These are phyloP conservation scores for Scutellaria barbata DNA, from an alignment of 257 asterid species.

Conservation along the genomic window DNA sequence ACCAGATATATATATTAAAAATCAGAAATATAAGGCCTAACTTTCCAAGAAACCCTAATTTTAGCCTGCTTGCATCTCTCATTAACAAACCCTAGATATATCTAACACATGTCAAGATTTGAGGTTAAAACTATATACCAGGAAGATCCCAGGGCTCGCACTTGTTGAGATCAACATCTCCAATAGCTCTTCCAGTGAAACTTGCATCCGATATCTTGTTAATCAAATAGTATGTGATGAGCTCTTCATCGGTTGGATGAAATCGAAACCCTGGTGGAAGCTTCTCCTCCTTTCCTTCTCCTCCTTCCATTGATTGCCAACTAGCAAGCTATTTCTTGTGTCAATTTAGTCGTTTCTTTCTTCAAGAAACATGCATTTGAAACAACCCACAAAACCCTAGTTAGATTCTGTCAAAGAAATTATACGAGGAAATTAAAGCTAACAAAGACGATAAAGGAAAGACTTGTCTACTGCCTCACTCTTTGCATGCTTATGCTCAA, in stretches of 20 bases:
- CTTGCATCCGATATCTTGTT: constrained; percentile 78
- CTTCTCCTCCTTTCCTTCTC: constrained; percentile 54
- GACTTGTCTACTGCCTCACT: neutral
- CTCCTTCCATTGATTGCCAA: constrained; percentile 54
- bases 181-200: constrained; percentile 78
- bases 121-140: constrained; percentile 39
- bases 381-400: constrained; percentile 42
- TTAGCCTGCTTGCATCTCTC: constrained; percentile 1
- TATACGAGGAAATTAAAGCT: neutral
- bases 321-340: constrained; percentile 3
- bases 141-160: constrained; percentile 99
- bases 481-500: constrained; percentile 22
- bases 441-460: constrained; percentile 1
- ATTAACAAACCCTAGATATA: constrained; percentile 36
- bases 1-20: neutral
- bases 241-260: constrained; percentile 90
- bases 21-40: neutral
- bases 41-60: constrained; percentile 30
- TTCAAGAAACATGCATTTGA: constrained; percentile 32
- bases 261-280: constrained; percentile 90
- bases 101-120: neutral
- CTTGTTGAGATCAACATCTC: constrained; percentile 93
- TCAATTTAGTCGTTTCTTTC: constrained; percentile 23
- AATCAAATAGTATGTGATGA: constrained; percentile 74
- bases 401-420: constrained; percentile 14